Percentiles rank a stretch among this genome's conserved stretches.
Evolutionary conservation across 345 rosid genomes (phyloP).

Genomic region (Turritis glabra): DNA sequence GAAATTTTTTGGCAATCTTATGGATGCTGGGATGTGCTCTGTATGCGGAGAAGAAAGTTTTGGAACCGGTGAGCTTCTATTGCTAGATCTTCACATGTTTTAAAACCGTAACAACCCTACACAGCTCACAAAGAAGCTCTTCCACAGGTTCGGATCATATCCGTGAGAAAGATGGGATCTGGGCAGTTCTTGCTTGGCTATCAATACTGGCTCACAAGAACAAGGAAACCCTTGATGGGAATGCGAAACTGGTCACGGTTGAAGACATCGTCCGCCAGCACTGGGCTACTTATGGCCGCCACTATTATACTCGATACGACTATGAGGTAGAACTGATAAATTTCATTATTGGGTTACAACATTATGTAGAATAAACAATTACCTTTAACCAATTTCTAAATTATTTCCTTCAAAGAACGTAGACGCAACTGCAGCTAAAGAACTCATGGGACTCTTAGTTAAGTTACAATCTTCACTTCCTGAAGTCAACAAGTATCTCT

Average conservation of each 20-base stretch:
- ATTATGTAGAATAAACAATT: background rate
- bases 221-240: conserved; percentile 61
- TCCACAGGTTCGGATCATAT: conserved; percentile 89
- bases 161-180: conserved; percentile 97
- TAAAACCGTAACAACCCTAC: conserved; percentile 4
- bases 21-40: conserved; percentile 93
- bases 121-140: background rate
- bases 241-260: conserved; percentile 66
- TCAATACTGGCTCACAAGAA: conserved; percentile 90
- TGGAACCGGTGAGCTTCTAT: conserved; percentile 67
- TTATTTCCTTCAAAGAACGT: conserved; percentile 61
- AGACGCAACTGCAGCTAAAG: conserved; percentile 80
- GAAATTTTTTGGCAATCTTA: conserved; percentile 91
- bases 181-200: conserved; percentile 99
- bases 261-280: conserved; percentile 92
- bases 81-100: background rate
- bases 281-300: conserved; percentile 89
- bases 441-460: conserved; percentile 76
- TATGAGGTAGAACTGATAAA: conserved; percentile 64
- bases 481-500: conserved; percentile 62
- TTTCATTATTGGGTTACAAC: background rate
- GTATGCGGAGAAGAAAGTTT: conserved; percentile 94
- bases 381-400: conserved; percentile 19
- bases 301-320: conserved; percentile 95
- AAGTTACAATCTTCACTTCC: conserved; percentile 68